These are phyloP conservation scores for Hortaea werneckii DNA, from an alignment of 2,329 filamentous ascomycete genomes.

Conservation along the genomic window DNA sequence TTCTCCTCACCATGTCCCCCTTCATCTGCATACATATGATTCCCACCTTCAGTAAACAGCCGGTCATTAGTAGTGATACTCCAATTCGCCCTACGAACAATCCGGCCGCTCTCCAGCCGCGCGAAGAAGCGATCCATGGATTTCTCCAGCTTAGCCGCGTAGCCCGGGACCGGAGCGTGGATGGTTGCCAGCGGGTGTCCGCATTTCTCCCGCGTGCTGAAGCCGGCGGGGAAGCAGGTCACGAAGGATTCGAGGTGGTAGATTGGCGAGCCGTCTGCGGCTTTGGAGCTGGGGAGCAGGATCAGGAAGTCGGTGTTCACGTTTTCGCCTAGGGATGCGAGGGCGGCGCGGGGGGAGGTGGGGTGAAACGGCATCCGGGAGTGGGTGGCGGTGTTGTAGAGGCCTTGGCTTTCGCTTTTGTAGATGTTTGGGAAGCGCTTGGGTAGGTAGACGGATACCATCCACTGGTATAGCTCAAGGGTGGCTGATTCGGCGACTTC, in stretches of 20 bases:
- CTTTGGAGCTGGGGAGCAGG: slow-evolving; percentile 36
- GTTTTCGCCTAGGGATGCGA: slow-evolving; percentile 40
- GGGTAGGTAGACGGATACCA: slow-evolving; percentile 47
- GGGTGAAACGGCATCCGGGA: slow-evolving; percentile 31
- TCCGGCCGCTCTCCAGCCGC: slow-evolving; percentile 41
- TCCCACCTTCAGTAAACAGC: slow-evolving; percentile 33
- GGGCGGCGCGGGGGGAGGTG: slow-evolving; percentile 28
- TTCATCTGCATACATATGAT: slow-evolving; percentile 29
- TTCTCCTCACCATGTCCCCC: too few species aligned
- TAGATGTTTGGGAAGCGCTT: slow-evolving; percentile 44
- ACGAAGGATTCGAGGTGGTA: slow-evolving; percentile 49
- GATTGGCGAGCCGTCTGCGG: slow-evolving; percentile 17
- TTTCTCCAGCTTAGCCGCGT: slow-evolving; percentile 44
- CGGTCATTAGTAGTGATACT: slow-evolving; percentile 32
- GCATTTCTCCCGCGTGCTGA: slow-evolving; percentile 47
- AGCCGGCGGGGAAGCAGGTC: slow-evolving; percentile 49
- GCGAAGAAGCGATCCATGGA: slow-evolving; percentile 55
- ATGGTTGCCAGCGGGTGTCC: slow-evolving; percentile 44
- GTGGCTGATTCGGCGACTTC: slow-evolving; percentile 38
- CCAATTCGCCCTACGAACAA: slow-evolving; percentile 49
- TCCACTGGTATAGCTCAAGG: slow-evolving; percentile 47
- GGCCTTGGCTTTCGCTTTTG: neutral
- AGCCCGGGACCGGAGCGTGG: slow-evolving; percentile 49
- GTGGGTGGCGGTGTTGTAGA: slow-evolving; percentile 36
- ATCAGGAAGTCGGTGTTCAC: slow-evolving; percentile 53